Base-by-base conservation (phyloP, 2,329 filamentous ascomycete genomes). In the Beauveria rudraprayagi region DNA sequence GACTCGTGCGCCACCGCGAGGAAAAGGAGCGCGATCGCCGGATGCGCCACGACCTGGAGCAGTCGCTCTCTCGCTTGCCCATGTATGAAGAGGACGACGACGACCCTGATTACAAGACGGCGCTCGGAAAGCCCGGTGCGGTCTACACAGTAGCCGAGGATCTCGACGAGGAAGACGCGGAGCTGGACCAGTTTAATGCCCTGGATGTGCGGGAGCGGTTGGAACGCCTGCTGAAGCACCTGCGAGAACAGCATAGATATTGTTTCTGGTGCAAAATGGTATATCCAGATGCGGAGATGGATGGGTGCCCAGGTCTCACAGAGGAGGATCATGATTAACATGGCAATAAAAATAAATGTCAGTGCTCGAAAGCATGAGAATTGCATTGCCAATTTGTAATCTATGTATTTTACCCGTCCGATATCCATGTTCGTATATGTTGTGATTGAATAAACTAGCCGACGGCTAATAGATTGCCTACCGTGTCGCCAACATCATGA, bases 191-290 rank as follows among this genome's bases (percentile, higher is more conserved):
- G 61, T 97, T 96, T 68, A 86, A 92, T 68, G 83, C 81, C 1
- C 76, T 93, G 50, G 82, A 86, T 24, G 78, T 85, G 1, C 76
- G 77, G 1, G 88, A 95, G 67, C 83, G 85, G 65, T 75, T 97
- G 64, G 75, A 78, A 9, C 84, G 78, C 66, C 73, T 95, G 16
- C 81, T 96, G 10, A 72, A 76, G 19, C 86, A 90, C 73, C 73
- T 99, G 59, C 83, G 94, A 43, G 78, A 85, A 54, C 82, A 83
- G 69, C 84, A 91, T 69, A 75, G 80, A 50, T 99, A 99, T 71
- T 99, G 94, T 76, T 96, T 97, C 71, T 99, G 92, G 90, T 99
- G 94, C 75, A 97, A 97, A 72, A 89, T 83, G 73, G 78, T 79
- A 57, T 99, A 97, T 71, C 83, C 86, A 0, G 86, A 91, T 69